phyloP scores from a whole-genome alignment of 768 basidiomycete genomes.

The Kwoniella pini region DNA sequence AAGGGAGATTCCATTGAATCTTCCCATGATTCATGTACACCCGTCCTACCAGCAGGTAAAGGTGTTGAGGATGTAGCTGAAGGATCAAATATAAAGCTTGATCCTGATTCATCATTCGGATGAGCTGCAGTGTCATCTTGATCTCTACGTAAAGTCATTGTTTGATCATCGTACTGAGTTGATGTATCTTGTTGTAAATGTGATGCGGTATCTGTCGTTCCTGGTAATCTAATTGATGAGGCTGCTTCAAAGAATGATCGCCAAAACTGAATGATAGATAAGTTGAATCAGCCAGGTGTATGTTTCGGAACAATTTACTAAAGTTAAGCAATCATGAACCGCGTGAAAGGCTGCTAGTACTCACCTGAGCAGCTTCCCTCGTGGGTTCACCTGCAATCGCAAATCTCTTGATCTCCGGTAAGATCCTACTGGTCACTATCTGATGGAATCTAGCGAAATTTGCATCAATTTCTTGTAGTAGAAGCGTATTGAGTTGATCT shows the following conservation, averaged over 20 bases:
- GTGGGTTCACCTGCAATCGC: conserved; percentile 83
- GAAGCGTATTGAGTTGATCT: conserved; percentile 89
- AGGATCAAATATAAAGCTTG: conserved; percentile 68
- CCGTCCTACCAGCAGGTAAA: conserved; percentile 56
- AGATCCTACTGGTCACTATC: conserved; percentile 71
- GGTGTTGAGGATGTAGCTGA: conserved; percentile 77
- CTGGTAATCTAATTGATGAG: conserved; percentile 79
- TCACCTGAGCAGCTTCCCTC: conserved; percentile 83
- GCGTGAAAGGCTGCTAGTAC: no score
- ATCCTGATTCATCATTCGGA: conserved; percentile 60
- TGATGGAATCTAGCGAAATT: conserved; percentile 90
- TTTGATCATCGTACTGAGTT: conserved; percentile 28
- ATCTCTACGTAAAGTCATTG: conserved; percentile 11
- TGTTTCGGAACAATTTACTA: no score
- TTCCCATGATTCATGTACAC: conserved; percentile 59
- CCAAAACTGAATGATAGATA: conserved; percentile 71
- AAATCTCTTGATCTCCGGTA: conserved; percentile 89
- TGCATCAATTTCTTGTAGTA: conserved; percentile 90
- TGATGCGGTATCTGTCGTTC: conserved; percentile 60
- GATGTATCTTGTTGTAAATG: conserved; percentile 25
- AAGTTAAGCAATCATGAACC: no score
- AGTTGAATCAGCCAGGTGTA: neutral
- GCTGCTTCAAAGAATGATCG: conserved; percentile 93
- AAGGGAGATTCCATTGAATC: conserved; percentile 73
- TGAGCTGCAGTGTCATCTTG: conserved; percentile 17